phyloP scores from a whole-genome alignment of 192 early-diverging fungal species.

The Piromyces sp. region DNA sequence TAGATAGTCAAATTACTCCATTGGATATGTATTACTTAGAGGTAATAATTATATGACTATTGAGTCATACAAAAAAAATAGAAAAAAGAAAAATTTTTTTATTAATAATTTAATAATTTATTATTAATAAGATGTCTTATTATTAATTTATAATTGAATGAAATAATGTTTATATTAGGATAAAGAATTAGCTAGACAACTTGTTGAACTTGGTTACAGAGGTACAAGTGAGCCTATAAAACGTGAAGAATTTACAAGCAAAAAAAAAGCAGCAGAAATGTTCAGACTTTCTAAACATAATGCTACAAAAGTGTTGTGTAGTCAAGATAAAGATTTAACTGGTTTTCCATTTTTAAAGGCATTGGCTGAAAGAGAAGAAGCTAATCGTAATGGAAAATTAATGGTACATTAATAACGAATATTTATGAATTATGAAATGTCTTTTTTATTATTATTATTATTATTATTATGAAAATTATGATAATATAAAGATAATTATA shows the following conservation, averaged over 20 bases:
- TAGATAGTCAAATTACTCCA: constrained; percentile 37
- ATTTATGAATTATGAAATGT: too few relatives aligned
- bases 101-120: too few relatives aligned
- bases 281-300: constrained; percentile 38
- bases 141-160: too few relatives aligned
- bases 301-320: constrained; percentile 31
- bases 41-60: too few relatives aligned
- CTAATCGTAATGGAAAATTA: constrained; percentile 38
- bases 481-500: too few relatives aligned
- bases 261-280: constrained; percentile 43
- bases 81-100: too few relatives aligned
- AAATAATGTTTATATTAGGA: constrained; percentile 25
- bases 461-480: too few relatives aligned
- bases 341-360: constrained; percentile 32
- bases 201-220: constrained; percentile 42
- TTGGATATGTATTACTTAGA: constrained; percentile 45
- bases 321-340: constrained; percentile 27
- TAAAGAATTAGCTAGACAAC: constrained; percentile 44
- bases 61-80: too few relatives aligned
- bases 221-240: constrained; percentile 45
- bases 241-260: constrained; percentile 40
- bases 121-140: too few relatives aligned
- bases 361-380: constrained; percentile 41
- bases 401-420: constrained; percentile 32
- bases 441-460: too few relatives aligned